phyloP scores from a whole-genome alignment of 352 stramenopile genomes.

The Phytophthora ramorum region DNA sequence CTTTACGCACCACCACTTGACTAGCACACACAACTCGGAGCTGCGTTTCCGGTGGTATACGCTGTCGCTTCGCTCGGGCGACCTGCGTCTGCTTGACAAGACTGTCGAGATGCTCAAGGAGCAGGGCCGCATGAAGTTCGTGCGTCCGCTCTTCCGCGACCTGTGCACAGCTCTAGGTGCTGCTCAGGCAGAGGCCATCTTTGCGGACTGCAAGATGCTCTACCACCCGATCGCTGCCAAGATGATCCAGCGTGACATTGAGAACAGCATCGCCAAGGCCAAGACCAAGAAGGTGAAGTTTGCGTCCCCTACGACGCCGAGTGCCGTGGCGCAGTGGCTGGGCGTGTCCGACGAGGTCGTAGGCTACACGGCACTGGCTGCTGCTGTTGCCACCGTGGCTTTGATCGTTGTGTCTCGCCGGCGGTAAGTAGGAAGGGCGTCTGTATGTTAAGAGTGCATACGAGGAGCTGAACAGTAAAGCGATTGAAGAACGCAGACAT shows the following conservation, averaged over 20 bases:
- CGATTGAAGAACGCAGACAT: not conserved
- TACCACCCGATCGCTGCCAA: slow-evolving; percentile 80
- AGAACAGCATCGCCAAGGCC: slow-evolving; percentile 42
- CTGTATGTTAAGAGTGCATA: slow-evolving; percentile 1
- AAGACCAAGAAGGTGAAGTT: slow-evolving; percentile 44
- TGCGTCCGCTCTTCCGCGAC: slow-evolving; percentile 72
- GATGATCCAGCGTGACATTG: slow-evolving; percentile 73
- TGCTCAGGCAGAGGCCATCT: slow-evolving; percentile 38
- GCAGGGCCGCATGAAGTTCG: slow-evolving; percentile 82
- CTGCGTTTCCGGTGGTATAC: slow-evolving; percentile 79
- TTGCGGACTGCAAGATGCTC: slow-evolving; percentile 58
- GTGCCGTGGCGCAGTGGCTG: slow-evolving; percentile 37
- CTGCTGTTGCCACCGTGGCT: slow-evolving; percentile 24
- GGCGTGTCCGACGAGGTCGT: slow-evolving; percentile 39
- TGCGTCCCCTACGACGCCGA: slow-evolving; percentile 34
- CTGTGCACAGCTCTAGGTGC: slow-evolving; percentile 49
- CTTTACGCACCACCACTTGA: slow-evolving; percentile 57
- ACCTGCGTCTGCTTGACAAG: slow-evolving; percentile 48
- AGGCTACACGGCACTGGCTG: slow-evolving; percentile 19
- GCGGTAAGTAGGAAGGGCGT: slow-evolving; percentile 12
- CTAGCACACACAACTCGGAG: slow-evolving; percentile 67
- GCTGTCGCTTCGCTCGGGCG: slow-evolving; percentile 55
- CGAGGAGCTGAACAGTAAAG: slow-evolving; percentile 2
- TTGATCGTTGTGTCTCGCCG: slow-evolving; percentile 31
- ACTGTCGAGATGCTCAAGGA: slow-evolving; percentile 64